Evolutionary conservation across 148 eudicot species (phyloP).

Genomic region (Agrostemma githago): DNA sequence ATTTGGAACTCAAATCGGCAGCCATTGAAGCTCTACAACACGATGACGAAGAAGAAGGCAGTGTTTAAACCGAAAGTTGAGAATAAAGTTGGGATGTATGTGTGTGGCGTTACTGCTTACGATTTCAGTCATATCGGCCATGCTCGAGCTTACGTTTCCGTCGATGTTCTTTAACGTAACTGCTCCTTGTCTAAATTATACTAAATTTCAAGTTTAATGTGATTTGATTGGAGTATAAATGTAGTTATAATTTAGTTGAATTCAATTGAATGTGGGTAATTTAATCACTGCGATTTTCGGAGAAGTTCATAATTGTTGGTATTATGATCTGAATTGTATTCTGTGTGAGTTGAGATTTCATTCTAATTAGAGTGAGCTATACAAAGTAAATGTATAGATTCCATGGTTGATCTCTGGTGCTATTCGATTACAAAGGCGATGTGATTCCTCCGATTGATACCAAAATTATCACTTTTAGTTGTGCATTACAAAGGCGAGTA

Average conservation of each 20-base stretch:
- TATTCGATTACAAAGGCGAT: too few relatives aligned
- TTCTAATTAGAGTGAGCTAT: too few relatives aligned
- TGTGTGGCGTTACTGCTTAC: constrained; percentile 78
- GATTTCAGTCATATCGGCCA: constrained; percentile 78
- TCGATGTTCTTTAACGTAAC: constrained; percentile 64
- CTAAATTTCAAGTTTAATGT: neutral
- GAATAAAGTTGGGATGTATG: constrained; percentile 68
- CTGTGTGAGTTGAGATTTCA: neutral
- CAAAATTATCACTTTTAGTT: too few relatives aligned
- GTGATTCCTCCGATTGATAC: too few relatives aligned
- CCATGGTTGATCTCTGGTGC: too few relatives aligned
- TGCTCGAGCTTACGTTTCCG: constrained; percentile 80
- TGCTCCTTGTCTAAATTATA: neutral
- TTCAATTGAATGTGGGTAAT: neutral
- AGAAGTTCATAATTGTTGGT: neutral
- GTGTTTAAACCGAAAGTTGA: constrained; percentile 41
- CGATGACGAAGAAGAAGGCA: constrained; percentile 70
- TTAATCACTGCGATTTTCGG: neutral
- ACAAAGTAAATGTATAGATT: neutral
- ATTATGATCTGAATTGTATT: neutral
- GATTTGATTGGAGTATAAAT: neutral
- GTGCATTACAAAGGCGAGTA: too few relatives aligned
- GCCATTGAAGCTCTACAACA: constrained; percentile 28
- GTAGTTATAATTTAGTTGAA: neutral
- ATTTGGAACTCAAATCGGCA: neutral